A percentile compares a stretch with the other conserved stretches of the same genome.
Evolutionary conservation across 176 grass and related monocot species (phyloP).

Genomic region (Melocanna baccifera): DNA sequence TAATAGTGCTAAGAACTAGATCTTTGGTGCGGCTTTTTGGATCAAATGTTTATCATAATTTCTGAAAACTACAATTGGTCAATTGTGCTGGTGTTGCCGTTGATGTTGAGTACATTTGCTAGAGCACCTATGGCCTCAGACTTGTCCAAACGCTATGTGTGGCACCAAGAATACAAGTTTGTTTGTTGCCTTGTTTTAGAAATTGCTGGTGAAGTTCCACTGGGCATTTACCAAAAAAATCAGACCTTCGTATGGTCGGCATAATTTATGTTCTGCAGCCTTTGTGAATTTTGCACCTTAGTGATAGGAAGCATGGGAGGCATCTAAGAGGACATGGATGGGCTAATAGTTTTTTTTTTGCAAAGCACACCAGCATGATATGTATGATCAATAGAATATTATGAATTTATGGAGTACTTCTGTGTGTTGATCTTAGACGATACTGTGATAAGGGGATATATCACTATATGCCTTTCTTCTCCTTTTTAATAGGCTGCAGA

Average conservation of each 20-base stretch:
- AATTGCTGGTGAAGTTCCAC: background rate
- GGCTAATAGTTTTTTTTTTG: background rate
- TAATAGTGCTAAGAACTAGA: background rate
- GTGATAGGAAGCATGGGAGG: background rate
- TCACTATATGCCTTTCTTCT: background rate
- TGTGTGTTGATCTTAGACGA: background rate
- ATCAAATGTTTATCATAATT: background rate
- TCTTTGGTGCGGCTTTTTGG: background rate
- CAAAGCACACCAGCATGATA: background rate
- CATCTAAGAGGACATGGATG: background rate
- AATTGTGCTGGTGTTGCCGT: background rate
- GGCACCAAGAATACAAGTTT: background rate
- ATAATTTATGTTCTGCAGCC: background rate
- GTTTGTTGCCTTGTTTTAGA: background rate
- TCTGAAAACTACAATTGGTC: background rate
- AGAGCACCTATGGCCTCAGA: background rate
- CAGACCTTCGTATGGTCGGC: background rate
- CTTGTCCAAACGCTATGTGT: background rate
- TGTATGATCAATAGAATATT: background rate
- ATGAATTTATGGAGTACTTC: background rate
- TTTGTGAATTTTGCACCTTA: background rate
- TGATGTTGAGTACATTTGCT: conserved; percentile 6
- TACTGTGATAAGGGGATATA: background rate
- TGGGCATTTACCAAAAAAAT: background rate
- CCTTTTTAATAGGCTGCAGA: conserved; percentile 32